Conservation (phyloP, 371 early-diverging fungal species). For the Apophysomyces ossiformis region DNA sequence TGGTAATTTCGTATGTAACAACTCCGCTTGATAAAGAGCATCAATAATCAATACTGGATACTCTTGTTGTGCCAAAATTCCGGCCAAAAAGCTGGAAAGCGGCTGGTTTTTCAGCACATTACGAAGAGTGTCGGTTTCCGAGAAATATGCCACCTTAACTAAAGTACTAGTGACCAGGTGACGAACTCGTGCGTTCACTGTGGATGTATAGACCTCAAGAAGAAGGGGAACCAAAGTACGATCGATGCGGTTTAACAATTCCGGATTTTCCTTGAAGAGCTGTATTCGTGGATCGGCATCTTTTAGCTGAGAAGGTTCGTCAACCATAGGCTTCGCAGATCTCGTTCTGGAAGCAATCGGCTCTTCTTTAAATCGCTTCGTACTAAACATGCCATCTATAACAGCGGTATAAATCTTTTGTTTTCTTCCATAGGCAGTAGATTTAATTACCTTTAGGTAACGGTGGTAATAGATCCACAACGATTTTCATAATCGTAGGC, state of each 20-base stretch:
- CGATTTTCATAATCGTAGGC: conserved; percentile 43
- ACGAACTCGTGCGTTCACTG: conserved; percentile 59
- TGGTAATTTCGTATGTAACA: conserved; percentile 63
- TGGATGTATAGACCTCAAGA: conserved; percentile 61
- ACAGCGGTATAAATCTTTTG: background rate
- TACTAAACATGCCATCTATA: conserved; percentile 37
- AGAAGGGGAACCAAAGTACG: conserved; percentile 57
- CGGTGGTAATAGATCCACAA: conserved; percentile 66
- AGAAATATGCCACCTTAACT: conserved; percentile 59
- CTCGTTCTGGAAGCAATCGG: conserved; percentile 32
- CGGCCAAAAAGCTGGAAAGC: conserved; percentile 64
- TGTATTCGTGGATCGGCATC: conserved; percentile 43
- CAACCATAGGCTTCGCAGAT: conserved; percentile 17
- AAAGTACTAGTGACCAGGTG: conserved; percentile 59
- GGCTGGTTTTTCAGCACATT: conserved; percentile 49
- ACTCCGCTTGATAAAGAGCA: conserved; percentile 58
- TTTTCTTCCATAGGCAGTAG: conserved; percentile 4
- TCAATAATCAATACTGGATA: conserved; percentile 59
- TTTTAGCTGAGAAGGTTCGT: conserved; percentile 1
- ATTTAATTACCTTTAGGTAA: conserved; percentile 61
- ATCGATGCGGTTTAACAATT: conserved; percentile 44
- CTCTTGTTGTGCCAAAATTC: conserved; percentile 63
- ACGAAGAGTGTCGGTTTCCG: conserved; percentile 36
- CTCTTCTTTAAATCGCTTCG: conserved; percentile 36
- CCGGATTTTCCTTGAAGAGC: conserved; percentile 47